Evolutionary conservation across 2,329 filamentous ascomycete genomes (phyloP).

Genomic region (Coleophoma eucalyptorum): DNA sequence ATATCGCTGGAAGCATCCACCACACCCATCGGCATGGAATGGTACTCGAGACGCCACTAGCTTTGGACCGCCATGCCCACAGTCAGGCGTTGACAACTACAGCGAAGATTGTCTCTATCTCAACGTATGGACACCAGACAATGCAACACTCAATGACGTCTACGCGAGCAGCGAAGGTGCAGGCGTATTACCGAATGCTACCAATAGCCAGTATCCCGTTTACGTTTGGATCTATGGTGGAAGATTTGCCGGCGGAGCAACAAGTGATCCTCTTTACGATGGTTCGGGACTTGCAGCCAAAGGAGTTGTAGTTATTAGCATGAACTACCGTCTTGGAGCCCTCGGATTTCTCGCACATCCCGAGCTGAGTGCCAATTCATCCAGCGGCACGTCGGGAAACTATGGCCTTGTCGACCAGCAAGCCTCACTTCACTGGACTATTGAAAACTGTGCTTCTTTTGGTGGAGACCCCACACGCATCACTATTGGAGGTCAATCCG

Average conservation of each 20-base stretch:
- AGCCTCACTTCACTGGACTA: conserved; percentile 41
- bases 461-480: conserved; percentile 65
- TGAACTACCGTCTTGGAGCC: conserved; percentile 39
- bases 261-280: conserved; percentile 34
- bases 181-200: conserved; percentile 11
- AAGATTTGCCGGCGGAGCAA: conserved; percentile 32
- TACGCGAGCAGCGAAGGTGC: conserved; percentile 11
- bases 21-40: neutral
- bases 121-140: conserved; percentile 24
- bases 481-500: conserved; percentile 62
- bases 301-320: conserved; percentile 37
- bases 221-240: conserved; percentile 40
- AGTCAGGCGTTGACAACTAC: conserved; percentile 5
- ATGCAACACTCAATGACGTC: conserved; percentile 8
- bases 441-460: conserved; percentile 52
- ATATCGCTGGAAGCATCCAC: conserved; percentile 6
- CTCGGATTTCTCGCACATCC: conserved; percentile 26
- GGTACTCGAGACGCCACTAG: conserved; percentile 5
- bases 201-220: conserved; percentile 29
- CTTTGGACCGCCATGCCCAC: conserved; percentile 8
- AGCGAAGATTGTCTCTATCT: conserved; percentile 31
- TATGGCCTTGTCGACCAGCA: conserved; percentile 66
- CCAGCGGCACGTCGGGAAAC: conserved; percentile 44
- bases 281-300: conserved; percentile 37
- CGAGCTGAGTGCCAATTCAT: conserved; percentile 12